phyloP scores from a whole-genome alignment of 371 early-diverging fungal genomes.

The Circinella umbellata region DNA sequence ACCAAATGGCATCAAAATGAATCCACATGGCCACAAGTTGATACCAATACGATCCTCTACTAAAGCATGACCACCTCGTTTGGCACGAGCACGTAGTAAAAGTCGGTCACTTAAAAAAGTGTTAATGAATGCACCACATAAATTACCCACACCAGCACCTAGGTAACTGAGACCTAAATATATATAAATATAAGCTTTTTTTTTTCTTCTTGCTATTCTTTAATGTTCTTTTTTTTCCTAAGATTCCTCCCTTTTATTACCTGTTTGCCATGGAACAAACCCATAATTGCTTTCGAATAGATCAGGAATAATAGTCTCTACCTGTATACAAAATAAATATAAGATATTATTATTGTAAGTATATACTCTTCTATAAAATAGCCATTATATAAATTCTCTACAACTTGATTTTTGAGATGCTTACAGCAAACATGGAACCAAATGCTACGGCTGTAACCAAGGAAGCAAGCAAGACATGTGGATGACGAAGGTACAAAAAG shows the following conservation, averaged over 20 bases:
- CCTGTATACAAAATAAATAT: neutral
- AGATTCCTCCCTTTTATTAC: constrained; percentile 8
- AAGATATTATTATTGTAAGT: too few species aligned
- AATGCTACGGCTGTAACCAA: constrained; percentile 55
- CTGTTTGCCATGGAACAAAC: constrained; percentile 45
- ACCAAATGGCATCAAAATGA: constrained; percentile 48
- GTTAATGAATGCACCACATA: constrained; percentile 39
- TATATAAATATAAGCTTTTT: neutral
- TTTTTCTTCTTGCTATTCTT: neutral
- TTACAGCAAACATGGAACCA: constrained; percentile 49
- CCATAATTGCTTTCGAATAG: constrained; percentile 37
- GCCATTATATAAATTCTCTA: too few species aligned
- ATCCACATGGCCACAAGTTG: constrained; percentile 39
- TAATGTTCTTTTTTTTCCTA: too few species aligned
- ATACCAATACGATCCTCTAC: constrained; percentile 33
- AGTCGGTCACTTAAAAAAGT: constrained; percentile 30
- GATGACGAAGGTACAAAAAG: constrained; percentile 46
- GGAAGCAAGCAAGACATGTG: constrained; percentile 50
- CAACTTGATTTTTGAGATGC: too few species aligned
- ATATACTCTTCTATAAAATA: too few species aligned
- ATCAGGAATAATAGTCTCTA: constrained; percentile 47
- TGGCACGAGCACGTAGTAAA: constrained; percentile 28
- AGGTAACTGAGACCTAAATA: constrained; percentile 39
- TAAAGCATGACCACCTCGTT: constrained; percentile 24
- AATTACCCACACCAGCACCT: constrained; percentile 51